Base-by-base conservation (phyloP, 768 basidiomycete species). In the Boletus rubescentipes region DNA sequence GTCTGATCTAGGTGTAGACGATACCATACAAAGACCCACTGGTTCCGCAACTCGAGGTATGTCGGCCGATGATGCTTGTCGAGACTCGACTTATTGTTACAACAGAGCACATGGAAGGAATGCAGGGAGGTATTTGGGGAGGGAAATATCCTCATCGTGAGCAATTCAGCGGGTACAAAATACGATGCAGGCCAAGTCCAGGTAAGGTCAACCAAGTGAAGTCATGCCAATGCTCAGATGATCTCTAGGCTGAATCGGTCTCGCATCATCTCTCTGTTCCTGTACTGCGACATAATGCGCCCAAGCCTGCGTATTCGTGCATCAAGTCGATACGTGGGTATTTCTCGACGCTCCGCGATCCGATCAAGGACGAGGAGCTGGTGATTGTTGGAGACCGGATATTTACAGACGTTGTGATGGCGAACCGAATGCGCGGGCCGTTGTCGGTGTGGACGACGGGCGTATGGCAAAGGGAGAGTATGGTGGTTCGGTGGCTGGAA, bases 381-480 rank as follows among this genome's bases (percentile, higher is more conserved):
- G 73, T 98, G 51, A 72, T 98, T 36, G 86, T 99, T 12, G 96
- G 96, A 0, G 96, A 99, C 73, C 82, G 96, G 11, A 72, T 98
- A 47, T 89, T 97, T 63, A 99, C 96, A 0, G 96, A 99, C 67
- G 73, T 94, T 16, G 80, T 98, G 48, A 76, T 98, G 70, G 87
- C 92, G 9, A 87, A 90, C 61, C 84, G 92, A 34, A 85, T 94
- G 75, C 47, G 21, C 23, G 85, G 84, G 0, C 86, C 88, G 6
- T 65, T 91, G 45, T 77, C 85, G 0, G 73, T 91, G 31, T 88
- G 82, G 85, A 90, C 88, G 31, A 82, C 77, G 0, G 82, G 81
- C 1, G 78, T 90, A 4, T 91, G 89, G 89, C 55, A 84, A 58
- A 75, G 73, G 49, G 88, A 91, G 67, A 75, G 77, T 15, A 84